Evolutionary conservation across 176 grass and related monocot species (phyloP).

Genomic region (Triticum urartu): DNA sequence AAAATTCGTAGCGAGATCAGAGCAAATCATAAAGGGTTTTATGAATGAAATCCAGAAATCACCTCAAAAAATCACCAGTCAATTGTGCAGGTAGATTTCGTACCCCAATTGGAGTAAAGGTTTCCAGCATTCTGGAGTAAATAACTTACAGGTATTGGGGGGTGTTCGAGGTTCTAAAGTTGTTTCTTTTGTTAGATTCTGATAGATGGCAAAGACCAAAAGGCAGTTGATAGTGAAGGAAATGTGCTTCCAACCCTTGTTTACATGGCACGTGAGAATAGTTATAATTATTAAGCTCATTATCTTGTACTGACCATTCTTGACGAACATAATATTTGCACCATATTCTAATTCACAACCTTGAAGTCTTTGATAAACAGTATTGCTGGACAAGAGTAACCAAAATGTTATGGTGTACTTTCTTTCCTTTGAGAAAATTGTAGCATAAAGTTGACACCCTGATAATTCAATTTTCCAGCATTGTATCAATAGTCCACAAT

Average conservation of each 20-base stretch:
- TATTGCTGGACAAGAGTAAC: neutral
- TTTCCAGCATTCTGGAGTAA: neutral
- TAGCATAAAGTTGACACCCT: neutral
- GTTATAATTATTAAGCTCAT: neutral
- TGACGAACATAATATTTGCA: no score
- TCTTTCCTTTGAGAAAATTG: neutral
- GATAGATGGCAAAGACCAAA: constrained; percentile 47
- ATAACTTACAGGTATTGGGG: neutral
- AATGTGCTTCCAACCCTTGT: constrained; percentile 66
- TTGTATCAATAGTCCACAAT: neutral
- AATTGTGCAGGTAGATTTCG: constrained; percentile 42
- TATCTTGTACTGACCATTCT: neutral
- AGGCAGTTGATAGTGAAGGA: constrained; percentile 36
- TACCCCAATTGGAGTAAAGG: neutral
- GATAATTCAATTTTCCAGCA: neutral
- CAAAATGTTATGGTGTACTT: neutral
- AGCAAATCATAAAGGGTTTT: constrained; percentile 51
- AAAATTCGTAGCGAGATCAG: constrained; percentile 43
- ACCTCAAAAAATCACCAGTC: constrained; percentile 39
- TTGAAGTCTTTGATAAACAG: neutral
- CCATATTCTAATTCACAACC: neutral
- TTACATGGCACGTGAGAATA: constrained; percentile 74
- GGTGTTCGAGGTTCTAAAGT: neutral
- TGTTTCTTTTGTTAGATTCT: constrained; percentile 51
- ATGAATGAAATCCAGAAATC: constrained; percentile 32